Evolutionary conservation across 2,329 filamentous ascomycete genomes (phyloP).

Genomic region (Hawksworthiomyces lignivorus): DNA sequence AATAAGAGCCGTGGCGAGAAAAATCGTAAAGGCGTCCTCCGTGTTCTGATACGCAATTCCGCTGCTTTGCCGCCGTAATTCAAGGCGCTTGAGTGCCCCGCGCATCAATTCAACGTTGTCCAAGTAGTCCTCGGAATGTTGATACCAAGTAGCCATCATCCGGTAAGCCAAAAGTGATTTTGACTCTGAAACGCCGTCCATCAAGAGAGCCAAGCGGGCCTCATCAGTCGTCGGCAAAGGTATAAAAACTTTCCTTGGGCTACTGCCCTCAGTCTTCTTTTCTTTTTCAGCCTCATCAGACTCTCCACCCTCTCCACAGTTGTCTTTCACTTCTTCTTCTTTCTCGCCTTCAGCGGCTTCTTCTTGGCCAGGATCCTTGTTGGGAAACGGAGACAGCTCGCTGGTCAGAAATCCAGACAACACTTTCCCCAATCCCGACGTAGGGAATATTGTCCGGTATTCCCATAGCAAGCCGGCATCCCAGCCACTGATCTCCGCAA

Average conservation of each 20-base stretch:
- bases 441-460: slow-evolving; percentile 78
- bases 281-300: slow-evolving; percentile 38
- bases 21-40: slow-evolving; percentile 65
- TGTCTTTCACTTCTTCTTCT: slow-evolving; percentile 13
- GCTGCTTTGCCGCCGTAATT: slow-evolving; percentile 54
- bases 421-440: slow-evolving; percentile 73
- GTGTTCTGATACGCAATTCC: slow-evolving; percentile 63
- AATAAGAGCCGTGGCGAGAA: slow-evolving; percentile 79
- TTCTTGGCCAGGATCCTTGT: slow-evolving; percentile 11
- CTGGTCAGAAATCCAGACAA: slow-evolving; percentile 77
- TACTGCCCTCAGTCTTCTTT: too few relatives aligned
- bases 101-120: slow-evolving; percentile 72
- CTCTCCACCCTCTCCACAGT: not conserved
- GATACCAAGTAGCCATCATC: slow-evolving; percentile 74
- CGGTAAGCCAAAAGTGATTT: slow-evolving; percentile 77
- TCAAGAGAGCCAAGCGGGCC: slow-evolving; percentile 75
- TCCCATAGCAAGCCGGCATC: slow-evolving; percentile 71
- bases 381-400: slow-evolving; percentile 73
- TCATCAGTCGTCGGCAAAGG: slow-evolving; percentile 57
- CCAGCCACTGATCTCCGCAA: slow-evolving; percentile 64
- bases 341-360: slow-evolving; percentile 4
- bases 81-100: slow-evolving; percentile 58
- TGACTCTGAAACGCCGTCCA: slow-evolving; percentile 57
- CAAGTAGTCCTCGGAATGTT: slow-evolving; percentile 78
- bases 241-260: slow-evolving; percentile 21